Evolutionary conservation across 352 stramenopile species (phyloP), one percentile per base, ranked within the genome.

Genomic region (Globisporangium okanoganense): DNA sequence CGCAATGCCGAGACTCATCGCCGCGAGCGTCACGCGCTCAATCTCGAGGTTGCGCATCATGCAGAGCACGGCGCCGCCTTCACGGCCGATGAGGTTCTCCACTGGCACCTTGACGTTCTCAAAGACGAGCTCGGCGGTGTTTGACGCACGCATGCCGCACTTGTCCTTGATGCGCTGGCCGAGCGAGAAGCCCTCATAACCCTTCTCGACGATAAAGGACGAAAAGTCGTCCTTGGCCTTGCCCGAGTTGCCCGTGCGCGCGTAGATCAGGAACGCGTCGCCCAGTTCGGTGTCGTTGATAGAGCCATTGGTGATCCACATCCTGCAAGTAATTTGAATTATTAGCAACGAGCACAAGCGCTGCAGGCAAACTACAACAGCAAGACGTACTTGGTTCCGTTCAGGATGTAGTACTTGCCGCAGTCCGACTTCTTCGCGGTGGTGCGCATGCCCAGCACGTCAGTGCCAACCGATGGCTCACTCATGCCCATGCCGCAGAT

Each of bases 281-380:
- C 98, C 98, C 25, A 98, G 88, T 16, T 97, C 89, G 3, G 76
- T 83, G 62, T 97, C 88, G 72, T 98, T 97, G 20, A 99, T 61
- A n/a, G 96, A 97, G 22, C 97, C 98, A 72, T 99, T 99, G 7
- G 98, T 99, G 76, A 99, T 99, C 97, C 97, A 99, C 97, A 99
- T 99, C 65, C 82, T 92, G 27, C 24, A 27, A 58, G 16, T 58
- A 43, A 44, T 56, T 16, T 48, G 1, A 33, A 33, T 33, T 20
- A 7, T 57, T 12, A 62, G 8, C 41, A 40, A 40, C 22, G 8
- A 29, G 36, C 13, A 24, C 9, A 10, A 31, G 27, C 18, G 10
- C 3, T 55, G 35, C 13, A 24, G 40, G 6, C 25, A 51, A 25
- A 36, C 0, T 10, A 56, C 18, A 40, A 16, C 20, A 29, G 52